Conservation (phyloP, 129 eudicot genomes). For the Flaveria bidentis region DNA sequence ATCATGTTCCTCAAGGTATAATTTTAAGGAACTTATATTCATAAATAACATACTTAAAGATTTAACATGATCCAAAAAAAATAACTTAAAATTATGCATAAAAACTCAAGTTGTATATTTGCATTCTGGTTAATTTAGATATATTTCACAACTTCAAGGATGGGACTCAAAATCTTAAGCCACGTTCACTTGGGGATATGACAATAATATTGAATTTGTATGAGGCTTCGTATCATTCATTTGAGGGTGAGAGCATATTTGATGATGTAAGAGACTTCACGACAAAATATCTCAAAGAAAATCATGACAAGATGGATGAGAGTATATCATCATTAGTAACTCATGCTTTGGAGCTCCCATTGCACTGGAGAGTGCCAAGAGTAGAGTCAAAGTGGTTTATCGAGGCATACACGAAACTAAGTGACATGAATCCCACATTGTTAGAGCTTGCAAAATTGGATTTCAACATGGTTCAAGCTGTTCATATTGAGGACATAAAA, state of each 20-base stretch:
- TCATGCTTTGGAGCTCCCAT: conserved; percentile 11
- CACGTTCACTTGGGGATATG: neutral
- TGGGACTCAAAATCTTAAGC: neutral
- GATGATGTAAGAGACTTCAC: neutral
- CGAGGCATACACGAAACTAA: neutral
- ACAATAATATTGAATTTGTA: neutral
- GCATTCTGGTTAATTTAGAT: neutral
- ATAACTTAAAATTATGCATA: neutral
- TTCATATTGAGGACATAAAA: conserved; percentile 1
- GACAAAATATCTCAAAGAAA: neutral
- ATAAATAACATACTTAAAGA: too few relatives aligned
- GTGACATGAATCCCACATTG: neutral
- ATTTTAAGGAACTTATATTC: neutral
- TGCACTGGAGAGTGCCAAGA: conserved; percentile 14
- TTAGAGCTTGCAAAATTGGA: conserved; percentile 7
- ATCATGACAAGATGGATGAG: neutral
- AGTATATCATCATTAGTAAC: neutral
- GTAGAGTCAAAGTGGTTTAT: conserved; percentile 4
- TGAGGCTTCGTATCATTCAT: conserved; percentile 6
- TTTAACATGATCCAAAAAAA: neutral
- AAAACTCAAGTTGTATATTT: neutral
- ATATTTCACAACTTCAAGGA: conserved; percentile 6
- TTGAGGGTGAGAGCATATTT: neutral
- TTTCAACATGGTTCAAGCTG: neutral
- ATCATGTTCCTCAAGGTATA: conserved; percentile 31